Percentiles rank a stretch among this genome's conserved stretches.
These are phyloP conservation scores for Juncus inflexus DNA, from an alignment of 176 grass and related monocot species.

Conservation along the genomic window DNA sequence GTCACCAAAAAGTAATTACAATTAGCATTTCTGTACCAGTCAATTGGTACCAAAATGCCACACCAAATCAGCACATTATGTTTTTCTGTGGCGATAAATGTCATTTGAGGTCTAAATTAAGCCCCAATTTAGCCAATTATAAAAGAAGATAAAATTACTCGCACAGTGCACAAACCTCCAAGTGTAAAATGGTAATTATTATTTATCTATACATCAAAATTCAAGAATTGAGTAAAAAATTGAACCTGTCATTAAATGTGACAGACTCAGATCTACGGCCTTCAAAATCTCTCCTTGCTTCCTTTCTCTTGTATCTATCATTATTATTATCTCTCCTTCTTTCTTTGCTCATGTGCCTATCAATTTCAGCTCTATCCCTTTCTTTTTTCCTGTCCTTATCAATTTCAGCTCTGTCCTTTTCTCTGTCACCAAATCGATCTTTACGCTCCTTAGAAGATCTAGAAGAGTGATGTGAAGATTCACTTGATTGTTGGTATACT, in stretches of 20 bases:
- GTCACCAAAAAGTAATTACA: conserved; percentile 34
- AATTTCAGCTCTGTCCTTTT: conserved; percentile 33
- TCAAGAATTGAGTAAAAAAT: background rate
- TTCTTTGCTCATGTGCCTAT: background rate
- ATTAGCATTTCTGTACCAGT: background rate
- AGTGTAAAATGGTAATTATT: conserved; percentile 8
- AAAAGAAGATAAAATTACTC: too few relatives aligned
- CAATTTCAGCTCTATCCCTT: conserved; percentile 35
- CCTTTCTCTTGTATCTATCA: conserved; percentile 33
- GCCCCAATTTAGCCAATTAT: background rate
- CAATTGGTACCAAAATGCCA: background rate
- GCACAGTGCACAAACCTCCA: background rate
- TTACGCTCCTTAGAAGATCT: conserved; percentile 46
- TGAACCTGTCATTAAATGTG: conserved; percentile 64
- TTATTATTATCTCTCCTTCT: conserved; percentile 16
- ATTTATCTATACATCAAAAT: background rate
- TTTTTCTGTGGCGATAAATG: background rate
- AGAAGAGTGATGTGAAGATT: conserved; percentile 32
- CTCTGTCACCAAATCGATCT: conserved; percentile 19
- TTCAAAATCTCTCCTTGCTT: conserved; percentile 33
- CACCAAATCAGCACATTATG: background rate
- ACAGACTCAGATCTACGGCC: conserved; percentile 41
- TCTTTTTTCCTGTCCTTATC: conserved; percentile 15
- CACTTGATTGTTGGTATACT: conserved; percentile 3
- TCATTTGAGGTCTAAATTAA: background rate